These are phyloP conservation scores for Stemphylium vesicarium DNA, from an alignment of 2,329 filamentous ascomycete genomes.

Conservation along the genomic window DNA sequence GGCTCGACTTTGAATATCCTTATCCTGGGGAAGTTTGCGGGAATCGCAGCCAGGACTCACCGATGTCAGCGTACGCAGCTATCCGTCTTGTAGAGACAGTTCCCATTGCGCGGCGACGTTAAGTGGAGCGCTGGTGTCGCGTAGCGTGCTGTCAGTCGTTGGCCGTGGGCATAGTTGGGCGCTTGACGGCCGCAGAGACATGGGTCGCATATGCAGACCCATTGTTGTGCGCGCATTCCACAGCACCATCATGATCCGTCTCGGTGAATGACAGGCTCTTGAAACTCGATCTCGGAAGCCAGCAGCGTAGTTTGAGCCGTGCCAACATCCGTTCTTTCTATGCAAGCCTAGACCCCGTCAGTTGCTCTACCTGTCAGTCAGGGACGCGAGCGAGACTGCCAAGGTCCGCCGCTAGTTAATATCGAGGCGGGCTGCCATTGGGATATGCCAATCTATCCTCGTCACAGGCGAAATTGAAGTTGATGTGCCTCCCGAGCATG, in stretches of 20 bases:
- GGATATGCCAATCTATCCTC: slow-evolving; percentile 24
- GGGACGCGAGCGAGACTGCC: slow-evolving; percentile 16
- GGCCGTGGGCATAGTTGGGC: slow-evolving; percentile 31
- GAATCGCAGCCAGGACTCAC: slow-evolving; percentile 2
- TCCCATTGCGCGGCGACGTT: slow-evolving; percentile 1
- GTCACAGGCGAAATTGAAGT: slow-evolving; percentile 22
- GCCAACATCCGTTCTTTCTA: background rate
- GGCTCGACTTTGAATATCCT: slow-evolving; percentile 15
- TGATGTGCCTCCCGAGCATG: background rate
- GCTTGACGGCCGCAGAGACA: slow-evolving; percentile 25
- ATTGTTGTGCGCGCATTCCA: slow-evolving; percentile 27
- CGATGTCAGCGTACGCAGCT: slow-evolving; percentile 9
- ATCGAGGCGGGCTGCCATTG: slow-evolving; percentile 20
- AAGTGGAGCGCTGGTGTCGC: slow-evolving; percentile 10
- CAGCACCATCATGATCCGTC: slow-evolving; percentile 25
- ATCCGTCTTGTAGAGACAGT: background rate
- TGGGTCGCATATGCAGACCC: slow-evolving; percentile 27
- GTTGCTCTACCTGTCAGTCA: slow-evolving; percentile 18
- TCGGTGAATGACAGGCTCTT: slow-evolving; percentile 25
- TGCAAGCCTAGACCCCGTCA: slow-evolving; percentile 10
- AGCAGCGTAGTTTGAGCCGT: background rate
- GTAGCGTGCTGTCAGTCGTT: slow-evolving; percentile 27
- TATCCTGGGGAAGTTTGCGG: slow-evolving; percentile 17
- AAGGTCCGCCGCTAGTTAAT: slow-evolving; percentile 23
- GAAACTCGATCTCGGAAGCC: slow-evolving; percentile 35